A percentile compares a stretch with the other conserved stretches of the same genome.
Evolutionary conservation across 352 stramenopile genomes (phyloP).

Genomic region (Halophytophthora batemanensis): DNA sequence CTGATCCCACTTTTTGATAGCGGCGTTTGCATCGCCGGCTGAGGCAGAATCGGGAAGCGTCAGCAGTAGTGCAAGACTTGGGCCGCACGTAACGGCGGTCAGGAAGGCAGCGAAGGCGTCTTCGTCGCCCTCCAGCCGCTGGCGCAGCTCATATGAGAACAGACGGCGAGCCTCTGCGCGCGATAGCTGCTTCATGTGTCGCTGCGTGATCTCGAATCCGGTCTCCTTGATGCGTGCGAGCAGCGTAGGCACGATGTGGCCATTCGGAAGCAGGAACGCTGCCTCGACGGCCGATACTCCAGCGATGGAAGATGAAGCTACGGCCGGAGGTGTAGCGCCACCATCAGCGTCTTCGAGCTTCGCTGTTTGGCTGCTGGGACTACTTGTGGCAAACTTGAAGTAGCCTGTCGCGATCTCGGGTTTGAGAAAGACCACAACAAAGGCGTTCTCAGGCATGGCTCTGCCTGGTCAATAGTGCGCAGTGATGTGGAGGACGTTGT

Average conservation of each 20-base stretch:
- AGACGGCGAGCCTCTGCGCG: conserved; percentile 34
- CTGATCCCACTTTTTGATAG: conserved; percentile 26
- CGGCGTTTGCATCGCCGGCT: conserved; percentile 19
- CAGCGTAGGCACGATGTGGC: conserved; percentile 36
- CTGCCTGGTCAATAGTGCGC: neutral
- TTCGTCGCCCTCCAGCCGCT: conserved; percentile 22
- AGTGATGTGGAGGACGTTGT: too few relatives aligned
- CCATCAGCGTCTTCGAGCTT: conserved; percentile 1
- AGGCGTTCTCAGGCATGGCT: conserved; percentile 22
- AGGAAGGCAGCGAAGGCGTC: conserved; percentile 41
- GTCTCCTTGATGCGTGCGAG: conserved; percentile 36
- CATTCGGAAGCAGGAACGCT: conserved; percentile 35
- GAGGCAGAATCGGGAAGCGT: conserved; percentile 18
- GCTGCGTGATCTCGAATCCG: conserved; percentile 56
- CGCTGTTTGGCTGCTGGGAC: neutral
- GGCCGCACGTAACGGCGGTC: conserved; percentile 50
- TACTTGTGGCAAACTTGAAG: conserved; percentile 33
- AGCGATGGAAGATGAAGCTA: conserved; percentile 16
- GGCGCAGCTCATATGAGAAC: conserved; percentile 31
- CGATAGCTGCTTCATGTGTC: conserved; percentile 34
- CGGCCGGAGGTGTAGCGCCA: neutral
- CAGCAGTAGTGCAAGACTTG: conserved; percentile 65
- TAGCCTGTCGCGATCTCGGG: conserved; percentile 59
- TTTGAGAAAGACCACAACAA: conserved; percentile 50
- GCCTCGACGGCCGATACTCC: conserved; percentile 41